Percentiles rank a stretch among this genome's conserved stretches.
These are phyloP conservation scores for Kandelia obovata DNA, from an alignment of 345 rosid genomes.

Conservation along the genomic window DNA sequence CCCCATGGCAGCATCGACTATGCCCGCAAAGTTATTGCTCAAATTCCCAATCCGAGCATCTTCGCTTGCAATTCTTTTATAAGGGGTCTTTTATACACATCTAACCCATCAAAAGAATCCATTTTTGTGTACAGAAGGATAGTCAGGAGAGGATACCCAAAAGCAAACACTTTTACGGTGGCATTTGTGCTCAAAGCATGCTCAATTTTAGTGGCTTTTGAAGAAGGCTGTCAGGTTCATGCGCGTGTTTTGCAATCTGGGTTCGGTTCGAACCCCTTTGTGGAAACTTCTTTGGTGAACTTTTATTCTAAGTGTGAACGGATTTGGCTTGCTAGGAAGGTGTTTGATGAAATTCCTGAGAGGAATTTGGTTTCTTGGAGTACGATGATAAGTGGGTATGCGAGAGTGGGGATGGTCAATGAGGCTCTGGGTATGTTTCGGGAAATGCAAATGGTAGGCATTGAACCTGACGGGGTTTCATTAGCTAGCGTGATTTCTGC, in stretches of 20 bases:
- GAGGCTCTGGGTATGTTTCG: constrained; percentile 22
- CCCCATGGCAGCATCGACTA: constrained; percentile 13
- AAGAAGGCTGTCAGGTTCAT: constrained; percentile 18
- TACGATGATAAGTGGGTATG: constrained; percentile 20
- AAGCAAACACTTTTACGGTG: constrained; percentile 12
- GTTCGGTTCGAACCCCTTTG: constrained; percentile 8
- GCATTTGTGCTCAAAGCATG: constrained; percentile 22
- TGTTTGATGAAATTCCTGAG: constrained; percentile 23
- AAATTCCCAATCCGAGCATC: constrained; percentile 9
- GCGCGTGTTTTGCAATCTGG: constrained; percentile 9
- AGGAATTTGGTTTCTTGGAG: constrained; percentile 22
- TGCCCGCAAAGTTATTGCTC: constrained; percentile 12
- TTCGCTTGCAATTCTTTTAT: constrained; percentile 15
- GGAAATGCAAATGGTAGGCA: constrained; percentile 19
- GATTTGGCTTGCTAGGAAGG: constrained; percentile 11
- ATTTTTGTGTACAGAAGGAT: constrained; percentile 1
- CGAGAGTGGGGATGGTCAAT: constrained; percentile 20
- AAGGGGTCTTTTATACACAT: constrained; percentile 9
- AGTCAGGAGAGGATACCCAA: constrained; percentile 11
- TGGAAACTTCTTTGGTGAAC: constrained; percentile 12
- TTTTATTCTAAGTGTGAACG: constrained; percentile 13
- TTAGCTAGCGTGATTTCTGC: constrained; percentile 18
- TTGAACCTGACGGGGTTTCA: constrained; percentile 20
- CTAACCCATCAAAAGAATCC: constrained; percentile 14
- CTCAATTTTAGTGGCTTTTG: constrained; percentile 5